These are phyloP conservation scores for Solanum raphanifolium DNA, from an alignment of 257 asterid genomes.

Conservation along the genomic window DNA sequence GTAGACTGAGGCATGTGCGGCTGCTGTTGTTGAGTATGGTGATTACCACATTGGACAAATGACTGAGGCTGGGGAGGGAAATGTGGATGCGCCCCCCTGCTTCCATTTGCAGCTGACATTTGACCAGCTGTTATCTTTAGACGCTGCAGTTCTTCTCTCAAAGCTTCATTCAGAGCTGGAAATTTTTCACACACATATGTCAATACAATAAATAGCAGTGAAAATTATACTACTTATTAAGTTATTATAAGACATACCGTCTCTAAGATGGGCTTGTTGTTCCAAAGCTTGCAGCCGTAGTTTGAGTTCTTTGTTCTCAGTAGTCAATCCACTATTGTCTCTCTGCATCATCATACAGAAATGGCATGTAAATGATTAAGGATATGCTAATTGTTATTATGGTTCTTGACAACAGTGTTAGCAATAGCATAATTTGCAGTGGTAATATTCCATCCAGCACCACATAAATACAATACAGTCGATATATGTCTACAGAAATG, in stretches of 20 bases:
- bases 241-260: constrained; percentile 36
- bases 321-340: constrained; percentile 65
- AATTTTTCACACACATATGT: not conserved
- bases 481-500: not conserved
- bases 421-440: not conserved
- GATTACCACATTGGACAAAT: constrained; percentile 31
- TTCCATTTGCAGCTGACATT: constrained; percentile 35
- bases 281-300: constrained; percentile 78
- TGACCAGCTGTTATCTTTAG: constrained; percentile 72
- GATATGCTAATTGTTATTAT: not conserved
- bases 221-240: not conserved
- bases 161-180: constrained; percentile 68
- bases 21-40: constrained; percentile 30
- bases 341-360: constrained; percentile 38
- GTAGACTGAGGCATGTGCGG: constrained; percentile 21
- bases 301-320: constrained; percentile 87
- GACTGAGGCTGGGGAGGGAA: constrained; percentile 37
- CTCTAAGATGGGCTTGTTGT: constrained; percentile 90
- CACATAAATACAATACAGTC: not conserved
- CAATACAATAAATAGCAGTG: not conserved
- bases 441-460: not conserved
- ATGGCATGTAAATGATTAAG: not conserved
- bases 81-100: constrained; percentile 26
- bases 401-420: not conserved
- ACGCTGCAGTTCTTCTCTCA: constrained; percentile 70